Evolutionary conservation across 306 rosid genomes (phyloP), one percentile per base, ranked within the genome.

Genomic region (Gastrolobium villosum): DNA sequence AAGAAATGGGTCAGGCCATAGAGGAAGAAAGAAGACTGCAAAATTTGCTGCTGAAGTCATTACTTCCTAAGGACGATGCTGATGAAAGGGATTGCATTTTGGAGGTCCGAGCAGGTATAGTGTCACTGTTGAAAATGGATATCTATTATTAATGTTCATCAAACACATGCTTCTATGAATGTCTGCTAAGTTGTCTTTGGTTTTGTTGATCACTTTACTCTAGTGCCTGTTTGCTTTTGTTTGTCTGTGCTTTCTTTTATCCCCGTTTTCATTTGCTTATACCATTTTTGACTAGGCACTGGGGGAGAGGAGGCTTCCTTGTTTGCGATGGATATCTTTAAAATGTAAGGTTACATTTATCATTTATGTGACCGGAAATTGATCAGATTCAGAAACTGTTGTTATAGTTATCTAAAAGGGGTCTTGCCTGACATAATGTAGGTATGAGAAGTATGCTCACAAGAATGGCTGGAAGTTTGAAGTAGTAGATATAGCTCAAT

Each of bases 271-370:
- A 39, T 70, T 55, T 74, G 28, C 5, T 39, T 72, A 46, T 55
- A 26, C 37, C 30, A 32, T 61, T 76, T 80, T 76, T 45, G 48
- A 50, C 44, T 84, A 94, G 97, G 98, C 76, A 89, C 94, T 65
- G 98, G 97, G 14, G 97, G 97, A 48, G 97, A 92, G 79, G 97
- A 94, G 81, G 98, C 98, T 75, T 94, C 97, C 69, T 76, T 94
- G 84, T 92, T 94, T 87, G 98, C 98, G 13, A 90, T 92, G 94
- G 97, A 92, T 77, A 82, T 92, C 70, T 90, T 92, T 84, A 94
- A 85, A 89, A 94, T 94, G 98, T 92, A 82, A 84, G 92, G 76
- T 70, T 76, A 46, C 62, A 31, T 62, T 34, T 35, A 44, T 43
- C 30, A 54, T 20, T 20, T 20, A 20, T 20, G 0, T 20, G 26